Evolutionary conservation across 768 basidiomycete genomes (phyloP).

Genomic region (Boletus subparvulus): DNA sequence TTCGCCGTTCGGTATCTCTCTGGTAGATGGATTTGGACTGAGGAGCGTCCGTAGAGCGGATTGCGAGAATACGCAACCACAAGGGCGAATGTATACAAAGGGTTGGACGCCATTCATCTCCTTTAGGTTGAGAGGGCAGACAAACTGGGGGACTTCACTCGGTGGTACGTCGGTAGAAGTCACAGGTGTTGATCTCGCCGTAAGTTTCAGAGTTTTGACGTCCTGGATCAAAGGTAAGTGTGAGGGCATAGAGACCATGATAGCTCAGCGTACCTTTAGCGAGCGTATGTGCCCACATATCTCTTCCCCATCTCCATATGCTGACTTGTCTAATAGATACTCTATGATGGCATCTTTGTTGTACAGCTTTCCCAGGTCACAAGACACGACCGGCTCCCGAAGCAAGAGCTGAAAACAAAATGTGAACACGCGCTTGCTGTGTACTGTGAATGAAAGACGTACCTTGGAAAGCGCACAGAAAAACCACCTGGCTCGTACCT

Average conservation of each 20-base stretch:
- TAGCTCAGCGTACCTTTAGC: constrained; percentile 64
- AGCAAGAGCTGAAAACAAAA: constrained; percentile 62
- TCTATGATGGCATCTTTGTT: constrained; percentile 95
- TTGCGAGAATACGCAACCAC: constrained; percentile 91
- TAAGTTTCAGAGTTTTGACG: constrained; percentile 78
- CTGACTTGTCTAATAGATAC: constrained; percentile 76
- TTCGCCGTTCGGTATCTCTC: constrained; percentile 23
- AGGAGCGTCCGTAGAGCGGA: constrained; percentile 68
- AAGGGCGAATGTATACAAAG: constrained; percentile 82
- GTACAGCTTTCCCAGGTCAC: constrained; percentile 90
- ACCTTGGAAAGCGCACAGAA: constrained; percentile 97
- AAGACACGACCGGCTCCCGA: constrained; percentile 87
- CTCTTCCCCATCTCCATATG: constrained; percentile 87
- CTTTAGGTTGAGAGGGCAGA: constrained; percentile 88
- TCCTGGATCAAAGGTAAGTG: constrained; percentile 52
- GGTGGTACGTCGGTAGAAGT: constrained; percentile 35
- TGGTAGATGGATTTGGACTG: constrained; percentile 29
- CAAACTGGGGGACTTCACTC: constrained; percentile 64
- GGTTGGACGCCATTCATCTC: constrained; percentile 93
- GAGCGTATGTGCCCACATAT: constrained; percentile 93
- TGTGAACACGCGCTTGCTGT: not conserved
- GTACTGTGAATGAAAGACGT: constrained; percentile 2
- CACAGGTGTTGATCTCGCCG: constrained; percentile 60
- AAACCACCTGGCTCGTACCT: constrained; percentile 84
- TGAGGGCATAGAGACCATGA: not conserved